phyloP scores from a whole-genome alignment of 768 basidiomycete genomes.

The Russula lepida region DNA sequence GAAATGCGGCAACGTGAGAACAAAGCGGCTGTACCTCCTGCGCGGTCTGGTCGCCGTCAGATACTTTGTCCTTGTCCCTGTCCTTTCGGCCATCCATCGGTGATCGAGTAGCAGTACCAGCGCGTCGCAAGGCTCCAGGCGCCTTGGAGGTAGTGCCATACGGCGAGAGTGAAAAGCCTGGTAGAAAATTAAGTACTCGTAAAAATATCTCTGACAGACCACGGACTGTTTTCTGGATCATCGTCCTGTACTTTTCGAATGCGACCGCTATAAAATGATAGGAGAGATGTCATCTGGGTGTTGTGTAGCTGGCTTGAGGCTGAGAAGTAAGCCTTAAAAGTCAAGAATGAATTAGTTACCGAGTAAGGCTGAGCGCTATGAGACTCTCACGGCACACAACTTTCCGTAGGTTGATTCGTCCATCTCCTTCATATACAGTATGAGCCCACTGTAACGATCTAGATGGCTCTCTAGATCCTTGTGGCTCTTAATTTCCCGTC shows the following conservation, averaged over 20 bases:
- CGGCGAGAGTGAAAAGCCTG: constrained; percentile 27
- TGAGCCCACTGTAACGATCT: constrained; percentile 79
- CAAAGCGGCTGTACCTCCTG: constrained; percentile 48
- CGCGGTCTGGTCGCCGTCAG: constrained; percentile 54
- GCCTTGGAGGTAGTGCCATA: constrained; percentile 40
- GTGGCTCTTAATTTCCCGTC: constrained; percentile 52
- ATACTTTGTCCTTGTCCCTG: constrained; percentile 49
- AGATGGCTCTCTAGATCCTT: constrained; percentile 72
- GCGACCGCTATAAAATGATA: constrained; percentile 47
- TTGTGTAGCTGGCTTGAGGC: constrained; percentile 75
- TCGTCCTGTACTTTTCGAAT: constrained; percentile 74
- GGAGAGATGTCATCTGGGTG: constrained; percentile 67
- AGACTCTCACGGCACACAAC: constrained; percentile 69
- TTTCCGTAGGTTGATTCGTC: constrained; percentile 83
- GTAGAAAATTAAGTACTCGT: not conserved
- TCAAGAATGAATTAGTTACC: not conserved
- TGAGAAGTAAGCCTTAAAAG: constrained; percentile 77
- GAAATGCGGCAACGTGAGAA: not conserved
- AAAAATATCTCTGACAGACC: not conserved
- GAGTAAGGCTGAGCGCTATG: not conserved
- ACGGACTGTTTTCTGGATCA: constrained; percentile 39
- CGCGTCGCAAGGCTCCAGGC: constrained; percentile 61
- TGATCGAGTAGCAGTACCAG: constrained; percentile 77
- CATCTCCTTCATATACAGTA: constrained; percentile 95
- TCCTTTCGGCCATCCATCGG: constrained; percentile 53